Evolutionary conservation across 768 basidiomycete species (phyloP), one percentile per base, ranked within the genome.

Genomic region (Auricularia cornea): DNA sequence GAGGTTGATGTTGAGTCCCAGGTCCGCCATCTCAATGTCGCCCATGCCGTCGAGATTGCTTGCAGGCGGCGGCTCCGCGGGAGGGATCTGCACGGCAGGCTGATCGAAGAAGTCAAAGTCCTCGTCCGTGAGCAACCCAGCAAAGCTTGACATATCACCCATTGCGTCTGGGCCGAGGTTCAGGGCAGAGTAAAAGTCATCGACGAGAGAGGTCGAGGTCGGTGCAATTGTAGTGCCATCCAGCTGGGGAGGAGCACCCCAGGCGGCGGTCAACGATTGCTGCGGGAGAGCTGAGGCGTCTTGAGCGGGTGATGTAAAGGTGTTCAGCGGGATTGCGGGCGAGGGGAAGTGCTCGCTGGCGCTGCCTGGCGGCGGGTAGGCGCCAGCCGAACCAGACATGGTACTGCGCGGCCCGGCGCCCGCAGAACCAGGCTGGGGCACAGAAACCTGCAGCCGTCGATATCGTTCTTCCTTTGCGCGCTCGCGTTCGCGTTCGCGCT

Each of bases 101-200:
- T 66, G 79, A 70, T 94, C 90, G 70, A 93, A 94, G 73, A 91
- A 94, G 71, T 83, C 88, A 72, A 94, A 94, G 72, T 94, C 92
- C 62, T 92, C 92, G 60, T 94, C 92, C 0, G 92, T 92, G 68
- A 93, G 87, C 35, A 72, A 68, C 20, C 67, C 68, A 18, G 33
- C 51, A 16, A 61, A 64, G 18, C 59, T 23, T n/a, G n/a, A n/a
- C 44, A 48, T 48, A 48, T 48, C 44, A 5, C 6, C 44, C 44
- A 23, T 48, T 18, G 44, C 10, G 23, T 23, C 44, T 10, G 10
- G 35, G 10, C 10, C 10, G 10, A 38, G 35, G 16, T 38, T 38
- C 8, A 48, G 20, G 20, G 44, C 44, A 18, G 11, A 14, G 20
- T 48, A 48, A 16, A 48, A 20, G 20, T 48, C 44, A 20, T 48